A percentile compares a stretch with the other conserved stretches of the same genome.
Conservation (phyloP, 2,329 filamentous ascomycete genomes). For the Fusarium sp. region DNA sequence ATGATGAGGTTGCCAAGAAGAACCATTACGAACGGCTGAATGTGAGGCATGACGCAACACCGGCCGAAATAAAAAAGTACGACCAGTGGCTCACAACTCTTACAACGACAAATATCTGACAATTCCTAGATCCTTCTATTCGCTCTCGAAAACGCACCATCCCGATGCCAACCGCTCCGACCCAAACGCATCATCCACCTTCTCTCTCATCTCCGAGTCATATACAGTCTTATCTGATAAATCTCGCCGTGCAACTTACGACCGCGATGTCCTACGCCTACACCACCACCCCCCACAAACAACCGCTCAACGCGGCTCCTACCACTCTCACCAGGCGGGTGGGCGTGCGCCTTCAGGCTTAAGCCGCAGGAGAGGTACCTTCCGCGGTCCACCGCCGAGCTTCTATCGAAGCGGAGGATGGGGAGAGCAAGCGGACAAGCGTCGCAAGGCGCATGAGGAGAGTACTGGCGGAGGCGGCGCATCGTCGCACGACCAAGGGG, state of each 20-base stretch:
- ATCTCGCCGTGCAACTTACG: slow-evolving; percentile 82
- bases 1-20: slow-evolving; percentile 45
- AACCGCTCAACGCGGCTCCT: slow-evolving; percentile 58
- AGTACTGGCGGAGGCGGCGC: slow-evolving; percentile 51
- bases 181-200: slow-evolving; percentile 77
- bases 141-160: slow-evolving; percentile 90
- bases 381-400: slow-evolving; percentile 86
- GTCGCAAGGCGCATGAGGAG: slow-evolving; percentile 64
- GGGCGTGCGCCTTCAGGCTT: slow-evolving; percentile 84
- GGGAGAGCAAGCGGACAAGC: slow-evolving; percentile 72
- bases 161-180: slow-evolving; percentile 89
- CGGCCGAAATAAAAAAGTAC: slow-evolving; percentile 86
- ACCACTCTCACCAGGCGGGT: slow-evolving; percentile 74
- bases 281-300: slow-evolving; percentile 51
- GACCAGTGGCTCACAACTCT: background rate
- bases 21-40: slow-evolving; percentile 88
- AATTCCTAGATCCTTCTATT: slow-evolving; percentile 77
- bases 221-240: slow-evolving; percentile 81
- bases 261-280: slow-evolving; percentile 71
- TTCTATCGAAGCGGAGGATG: slow-evolving; percentile 89
- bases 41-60: slow-evolving; percentile 75
- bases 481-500: slow-evolving; percentile 24
- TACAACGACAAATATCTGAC: background rate
- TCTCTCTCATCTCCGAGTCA: slow-evolving; percentile 85
- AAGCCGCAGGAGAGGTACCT: slow-evolving; percentile 78